phyloP scores from a whole-genome alignment of 129 eudicot species.

The Kitagawia praeruptora region DNA sequence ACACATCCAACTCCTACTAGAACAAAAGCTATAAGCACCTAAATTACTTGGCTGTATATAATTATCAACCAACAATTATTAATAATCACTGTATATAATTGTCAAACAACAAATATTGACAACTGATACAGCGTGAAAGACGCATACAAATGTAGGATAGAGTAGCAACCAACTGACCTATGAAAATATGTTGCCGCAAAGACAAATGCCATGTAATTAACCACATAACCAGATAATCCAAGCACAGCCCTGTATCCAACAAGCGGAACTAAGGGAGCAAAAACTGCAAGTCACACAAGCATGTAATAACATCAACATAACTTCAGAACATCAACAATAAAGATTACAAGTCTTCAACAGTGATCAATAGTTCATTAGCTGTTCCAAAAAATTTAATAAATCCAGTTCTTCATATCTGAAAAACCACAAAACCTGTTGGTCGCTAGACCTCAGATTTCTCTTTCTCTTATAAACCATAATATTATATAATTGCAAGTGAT shows the following conservation, averaged over 20 bases:
- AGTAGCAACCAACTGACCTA: conserved; percentile 28
- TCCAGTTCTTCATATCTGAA: neutral
- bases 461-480: neutral
- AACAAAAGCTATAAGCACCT: neutral
- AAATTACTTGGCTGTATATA: neutral
- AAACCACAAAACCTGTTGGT: neutral
- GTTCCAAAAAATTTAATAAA: neutral
- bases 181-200: conserved; percentile 68
- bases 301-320: neutral
- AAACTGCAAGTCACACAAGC: conserved; percentile 36
- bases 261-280: conserved; percentile 68
- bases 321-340: conserved; percentile 3
- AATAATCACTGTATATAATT: no score
- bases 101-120: neutral
- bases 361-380: neutral
- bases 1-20: neutral
- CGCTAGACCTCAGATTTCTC: neutral
- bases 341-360: neutral
- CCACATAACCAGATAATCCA: conserved; percentile 66
- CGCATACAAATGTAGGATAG: neutral
- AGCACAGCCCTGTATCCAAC: conserved; percentile 85
- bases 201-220: conserved; percentile 62
- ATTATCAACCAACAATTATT: no score
- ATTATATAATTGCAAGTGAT: neutral
- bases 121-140: neutral